Evolutionary conservation across 345 rosid genomes (phyloP).

Genomic region (Salix suchowensis): DNA sequence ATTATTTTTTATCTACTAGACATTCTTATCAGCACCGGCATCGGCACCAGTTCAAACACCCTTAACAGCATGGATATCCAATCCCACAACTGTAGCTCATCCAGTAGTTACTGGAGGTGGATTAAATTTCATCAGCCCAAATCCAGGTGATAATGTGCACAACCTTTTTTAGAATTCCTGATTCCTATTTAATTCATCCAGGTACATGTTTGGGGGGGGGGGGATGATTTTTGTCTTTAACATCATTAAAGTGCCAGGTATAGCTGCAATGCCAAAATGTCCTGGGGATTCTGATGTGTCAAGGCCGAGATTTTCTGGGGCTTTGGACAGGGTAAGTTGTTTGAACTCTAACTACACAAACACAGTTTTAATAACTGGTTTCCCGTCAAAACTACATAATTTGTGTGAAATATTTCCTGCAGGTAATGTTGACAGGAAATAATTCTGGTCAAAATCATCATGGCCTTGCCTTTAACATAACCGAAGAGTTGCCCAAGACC

Average conservation of each 20-base stretch:
- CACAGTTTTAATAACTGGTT: neutral
- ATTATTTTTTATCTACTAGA: constrained; percentile 4
- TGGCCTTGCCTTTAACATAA: constrained; percentile 1
- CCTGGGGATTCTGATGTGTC: constrained; percentile 19
- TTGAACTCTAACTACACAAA: neutral
- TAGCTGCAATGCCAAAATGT: constrained; percentile 26
- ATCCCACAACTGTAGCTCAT: constrained; percentile 17
- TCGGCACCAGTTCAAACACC: constrained; percentile 22
- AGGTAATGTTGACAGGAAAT: constrained; percentile 23
- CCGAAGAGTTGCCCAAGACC: constrained; percentile 33
- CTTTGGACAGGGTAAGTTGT: constrained; percentile 27
- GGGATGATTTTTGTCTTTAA: neutral
- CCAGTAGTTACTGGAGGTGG: constrained; percentile 20
- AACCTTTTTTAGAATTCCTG: neutral
- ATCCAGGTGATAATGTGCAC: constrained; percentile 15
- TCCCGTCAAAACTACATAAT: neutral
- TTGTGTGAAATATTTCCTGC: constrained; percentile 1
- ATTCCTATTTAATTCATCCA: neutral
- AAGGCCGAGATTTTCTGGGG: constrained; percentile 15
- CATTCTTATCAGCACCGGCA: constrained; percentile 14
- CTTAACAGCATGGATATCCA: constrained; percentile 24
- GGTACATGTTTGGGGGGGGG: neutral
- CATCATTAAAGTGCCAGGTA: neutral
- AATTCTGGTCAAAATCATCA: constrained; percentile 17
- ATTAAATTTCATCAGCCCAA: constrained; percentile 14